A percentile compares a stretch with the other conserved stretches of the same genome.
Conservation (phyloP, 305 asterid species). For the Stenogyne calaminthoides region DNA sequence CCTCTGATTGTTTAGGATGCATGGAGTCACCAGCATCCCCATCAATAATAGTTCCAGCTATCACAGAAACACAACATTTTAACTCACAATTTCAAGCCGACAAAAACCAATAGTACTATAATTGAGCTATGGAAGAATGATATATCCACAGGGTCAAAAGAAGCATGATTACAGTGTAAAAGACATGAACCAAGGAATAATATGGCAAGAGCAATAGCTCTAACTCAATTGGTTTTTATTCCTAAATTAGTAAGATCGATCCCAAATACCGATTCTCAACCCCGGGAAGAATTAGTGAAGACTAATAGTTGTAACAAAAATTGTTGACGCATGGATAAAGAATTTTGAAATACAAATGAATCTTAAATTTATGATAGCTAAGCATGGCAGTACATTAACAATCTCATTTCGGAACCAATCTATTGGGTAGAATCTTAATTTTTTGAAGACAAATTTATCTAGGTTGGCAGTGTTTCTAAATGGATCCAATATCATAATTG, state of each 20-base stretch:
- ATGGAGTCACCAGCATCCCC: conserved; percentile 48
- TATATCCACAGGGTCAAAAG: no score
- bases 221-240: conserved; percentile 1
- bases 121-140: background rate
- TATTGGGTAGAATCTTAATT: background rate
- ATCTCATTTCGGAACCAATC: conserved; percentile 7
- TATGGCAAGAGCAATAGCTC: no score
- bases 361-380: conserved; percentile 8
- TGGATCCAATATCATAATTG: background rate
- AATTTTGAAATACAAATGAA: background rate
- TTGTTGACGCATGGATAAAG: background rate
- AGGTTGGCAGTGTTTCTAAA: background rate
- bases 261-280: background rate
- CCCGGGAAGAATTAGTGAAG: background rate
- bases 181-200: no score
- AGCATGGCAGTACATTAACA: background rate
- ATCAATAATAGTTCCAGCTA: conserved; percentile 51
- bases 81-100: conserved; percentile 14
- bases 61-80: conserved; percentile 22
- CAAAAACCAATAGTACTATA: background rate
- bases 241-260: background rate
- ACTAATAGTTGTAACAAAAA: background rate
- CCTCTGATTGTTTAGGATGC: conserved; percentile 53
- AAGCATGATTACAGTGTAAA: no score
- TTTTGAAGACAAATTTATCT: background rate